These are phyloP conservation scores for Trypanosomatidae sp. DNA, from an alignment of 208 protist genomes.

Conservation along the genomic window DNA sequence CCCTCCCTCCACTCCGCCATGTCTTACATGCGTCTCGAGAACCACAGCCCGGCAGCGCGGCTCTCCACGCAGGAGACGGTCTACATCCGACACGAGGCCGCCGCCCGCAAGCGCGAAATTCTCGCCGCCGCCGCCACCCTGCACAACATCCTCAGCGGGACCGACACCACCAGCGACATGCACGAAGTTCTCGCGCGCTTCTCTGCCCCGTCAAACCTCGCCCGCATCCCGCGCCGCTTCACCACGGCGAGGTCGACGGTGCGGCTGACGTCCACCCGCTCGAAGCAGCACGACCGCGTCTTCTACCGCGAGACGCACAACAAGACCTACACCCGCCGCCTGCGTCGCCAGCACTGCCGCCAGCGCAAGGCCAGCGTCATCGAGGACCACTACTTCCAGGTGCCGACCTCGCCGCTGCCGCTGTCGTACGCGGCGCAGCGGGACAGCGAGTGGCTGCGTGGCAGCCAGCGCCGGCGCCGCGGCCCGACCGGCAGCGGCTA, in stretches of 20 bases:
- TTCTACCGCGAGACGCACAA: slow-evolving; percentile 17
- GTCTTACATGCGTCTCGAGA: slow-evolving; percentile 9
- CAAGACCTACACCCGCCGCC: slow-evolving; percentile 8
- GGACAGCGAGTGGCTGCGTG: slow-evolving; percentile 14
- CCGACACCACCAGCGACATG: not conserved
- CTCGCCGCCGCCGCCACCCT: slow-evolving; percentile 5
- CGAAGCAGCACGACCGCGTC: slow-evolving; percentile 2
- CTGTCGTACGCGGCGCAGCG: slow-evolving; percentile 38
- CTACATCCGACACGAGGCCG: too few relatives aligned
- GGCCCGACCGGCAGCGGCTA: slow-evolving; percentile 31
- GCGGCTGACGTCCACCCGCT: not conserved
- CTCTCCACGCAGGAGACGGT: slow-evolving; percentile 3
- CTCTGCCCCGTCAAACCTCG: not conserved
- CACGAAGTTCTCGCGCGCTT: slow-evolving; percentile 5
- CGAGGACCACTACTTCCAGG: slow-evolving; percentile 8
- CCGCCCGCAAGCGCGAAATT: not conserved
- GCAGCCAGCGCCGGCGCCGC: slow-evolving; percentile 9
- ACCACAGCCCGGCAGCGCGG: not conserved
- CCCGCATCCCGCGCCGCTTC: not conserved
- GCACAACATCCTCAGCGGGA: not conserved
- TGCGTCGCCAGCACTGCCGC: too few relatives aligned
- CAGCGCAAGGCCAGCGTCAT: slow-evolving; percentile 10
- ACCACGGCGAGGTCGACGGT: too few relatives aligned
- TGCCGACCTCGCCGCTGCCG: slow-evolving; percentile 32
- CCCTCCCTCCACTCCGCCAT: not conserved